Evolutionary conservation across 23 red algal genomes (phyloP).

Genomic region (Gracilariopsis chorda): DNA sequence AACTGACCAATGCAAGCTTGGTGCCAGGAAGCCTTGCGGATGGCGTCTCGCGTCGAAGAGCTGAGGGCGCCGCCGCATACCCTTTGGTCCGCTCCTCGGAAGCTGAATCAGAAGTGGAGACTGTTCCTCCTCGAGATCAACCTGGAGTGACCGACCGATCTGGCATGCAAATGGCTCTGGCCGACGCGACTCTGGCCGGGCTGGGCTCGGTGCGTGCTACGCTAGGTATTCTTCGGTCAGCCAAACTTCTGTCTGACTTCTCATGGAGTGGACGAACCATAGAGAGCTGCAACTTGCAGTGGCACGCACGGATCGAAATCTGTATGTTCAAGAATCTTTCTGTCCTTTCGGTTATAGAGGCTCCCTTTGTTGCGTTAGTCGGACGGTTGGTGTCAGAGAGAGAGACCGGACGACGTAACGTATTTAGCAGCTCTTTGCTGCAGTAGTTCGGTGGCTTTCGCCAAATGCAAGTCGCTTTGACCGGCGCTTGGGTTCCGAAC

Average conservation of each 20-base stretch:
- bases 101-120: too few relatives aligned
- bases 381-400: neutral
- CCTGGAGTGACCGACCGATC: too few relatives aligned
- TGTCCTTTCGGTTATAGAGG: neutral
- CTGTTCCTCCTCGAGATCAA: too few relatives aligned
- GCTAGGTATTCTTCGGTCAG: neutral
- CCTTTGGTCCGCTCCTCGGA: too few relatives aligned
- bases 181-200: too few relatives aligned
- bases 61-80: too few relatives aligned
- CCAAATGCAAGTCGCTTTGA: slow-evolving; percentile 14
- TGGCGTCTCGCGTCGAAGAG: too few relatives aligned
- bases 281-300: neutral
- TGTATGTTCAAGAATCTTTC: neutral
- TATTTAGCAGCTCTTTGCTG: neutral
- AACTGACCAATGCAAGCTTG: too few relatives aligned
- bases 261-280: neutral
- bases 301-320: neutral
- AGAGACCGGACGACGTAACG: neutral
- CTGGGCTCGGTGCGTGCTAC: too few relatives aligned
- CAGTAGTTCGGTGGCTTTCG: neutral
- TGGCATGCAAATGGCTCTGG: too few relatives aligned
- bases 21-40: too few relatives aligned
- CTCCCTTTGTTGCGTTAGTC: neutral
- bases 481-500: neutral
- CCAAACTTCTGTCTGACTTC: neutral